A percentile compares a stretch with the other conserved stretches of the same genome.
phyloP scores from a whole-genome alignment of 2,329 filamentous ascomycete species.

The Cladosporium halotolerans region DNA sequence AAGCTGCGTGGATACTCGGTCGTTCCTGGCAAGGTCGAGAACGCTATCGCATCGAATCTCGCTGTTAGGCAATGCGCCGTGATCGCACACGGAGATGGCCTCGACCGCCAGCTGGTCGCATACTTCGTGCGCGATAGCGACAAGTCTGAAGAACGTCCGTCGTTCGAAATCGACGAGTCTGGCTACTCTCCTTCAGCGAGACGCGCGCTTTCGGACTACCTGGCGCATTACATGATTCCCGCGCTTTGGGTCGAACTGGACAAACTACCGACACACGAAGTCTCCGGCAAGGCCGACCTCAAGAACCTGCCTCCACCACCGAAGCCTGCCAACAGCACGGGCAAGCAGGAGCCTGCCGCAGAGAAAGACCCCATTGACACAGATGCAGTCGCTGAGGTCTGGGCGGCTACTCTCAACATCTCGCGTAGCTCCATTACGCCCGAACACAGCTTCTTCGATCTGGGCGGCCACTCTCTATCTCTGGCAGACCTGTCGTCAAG shows the following conservation, averaged over 20 bases:
- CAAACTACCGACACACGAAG: slow-evolving; percentile 65
- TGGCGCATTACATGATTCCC: slow-evolving; percentile 81
- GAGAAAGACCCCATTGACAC: slow-evolving; percentile 59
- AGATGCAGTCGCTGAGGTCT: slow-evolving; percentile 62
- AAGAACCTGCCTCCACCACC: slow-evolving; percentile 64
- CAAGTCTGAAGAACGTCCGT: slow-evolving; percentile 50
- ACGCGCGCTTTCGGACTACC: slow-evolving; percentile 55
- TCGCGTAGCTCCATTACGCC: slow-evolving; percentile 55
- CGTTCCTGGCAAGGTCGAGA: slow-evolving; percentile 70
- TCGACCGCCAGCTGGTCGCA: slow-evolving; percentile 69
- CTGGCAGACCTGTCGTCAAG: slow-evolving; percentile 71
- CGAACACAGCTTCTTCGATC: slow-evolving; percentile 73
- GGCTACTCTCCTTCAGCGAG: slow-evolving; percentile 66
- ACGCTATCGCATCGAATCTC: slow-evolving; percentile 61
- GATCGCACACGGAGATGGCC: slow-evolving; percentile 65
- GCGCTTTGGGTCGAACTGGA: slow-evolving; percentile 69
- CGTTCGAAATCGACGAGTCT: slow-evolving; percentile 60
- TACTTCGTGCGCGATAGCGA: slow-evolving; percentile 67
- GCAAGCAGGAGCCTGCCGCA: slow-evolving; percentile 32
- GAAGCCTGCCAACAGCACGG: slow-evolving; percentile 35
- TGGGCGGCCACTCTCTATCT: slow-evolving; percentile 71
- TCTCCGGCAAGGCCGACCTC: slow-evolving; percentile 72
- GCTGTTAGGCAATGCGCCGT: slow-evolving; percentile 68
- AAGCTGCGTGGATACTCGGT: slow-evolving; percentile 74
- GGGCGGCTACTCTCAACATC: slow-evolving; percentile 65